Conservation (phyloP, 2,329 filamentous ascomycete genomes). For the Penicillium oxalicum region DNA sequence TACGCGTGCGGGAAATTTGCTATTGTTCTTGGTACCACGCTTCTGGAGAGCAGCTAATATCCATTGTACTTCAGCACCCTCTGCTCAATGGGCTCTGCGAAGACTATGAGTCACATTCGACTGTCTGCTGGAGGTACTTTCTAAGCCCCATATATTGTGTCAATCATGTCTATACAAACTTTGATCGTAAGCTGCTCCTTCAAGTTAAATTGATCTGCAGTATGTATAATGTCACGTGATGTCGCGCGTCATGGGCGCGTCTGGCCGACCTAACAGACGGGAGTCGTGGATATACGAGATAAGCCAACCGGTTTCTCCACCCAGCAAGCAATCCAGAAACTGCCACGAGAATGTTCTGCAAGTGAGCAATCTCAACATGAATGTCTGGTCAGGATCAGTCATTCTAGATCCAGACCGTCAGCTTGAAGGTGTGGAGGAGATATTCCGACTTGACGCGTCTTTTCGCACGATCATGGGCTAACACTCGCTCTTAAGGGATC, state of each 20-base stretch:
- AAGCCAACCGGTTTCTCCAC: background rate
- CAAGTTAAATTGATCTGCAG: background rate
- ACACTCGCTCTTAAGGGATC: conserved; percentile 23
- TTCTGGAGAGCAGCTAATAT: no score
- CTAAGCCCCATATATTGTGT: no score
- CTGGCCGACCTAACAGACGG: background rate
- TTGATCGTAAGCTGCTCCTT: no score
- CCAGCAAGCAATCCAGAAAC: conserved; percentile 5
- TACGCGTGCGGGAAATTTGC: background rate
- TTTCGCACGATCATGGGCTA: conserved; percentile 6
- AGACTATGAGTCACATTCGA: no score
- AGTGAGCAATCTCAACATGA: conserved; percentile 25
- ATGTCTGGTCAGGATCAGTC: conserved; percentile 36
- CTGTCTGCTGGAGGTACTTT: no score
- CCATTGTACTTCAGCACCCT: no score
- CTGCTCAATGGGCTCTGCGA: no score
- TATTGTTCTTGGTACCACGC: no score
- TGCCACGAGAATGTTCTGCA: conserved; percentile 11
- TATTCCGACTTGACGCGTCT: conserved; percentile 4
- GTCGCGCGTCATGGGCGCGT: conserved; percentile 16
- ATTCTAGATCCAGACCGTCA: conserved; percentile 20
- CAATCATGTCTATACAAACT: no score
- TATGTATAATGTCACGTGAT: conserved; percentile 14
- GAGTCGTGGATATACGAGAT: no score
- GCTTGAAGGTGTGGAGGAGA: conserved; percentile 25